Evolutionary conservation across 1,139 yeast species (phyloP).

Genomic region (Suhomyces terraborum): DNA sequence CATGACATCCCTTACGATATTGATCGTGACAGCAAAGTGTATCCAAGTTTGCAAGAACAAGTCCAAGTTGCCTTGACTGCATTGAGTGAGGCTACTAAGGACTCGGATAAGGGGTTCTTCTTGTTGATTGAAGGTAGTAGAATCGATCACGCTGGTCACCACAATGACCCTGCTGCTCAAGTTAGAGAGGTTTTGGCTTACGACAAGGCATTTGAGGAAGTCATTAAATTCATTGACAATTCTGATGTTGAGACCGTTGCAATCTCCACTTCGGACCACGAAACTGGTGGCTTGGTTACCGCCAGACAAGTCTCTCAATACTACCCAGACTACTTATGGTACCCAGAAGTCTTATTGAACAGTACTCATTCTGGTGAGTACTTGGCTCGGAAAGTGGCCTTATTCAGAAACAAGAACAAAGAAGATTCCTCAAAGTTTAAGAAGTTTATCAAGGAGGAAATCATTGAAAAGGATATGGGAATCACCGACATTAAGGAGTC

Average conservation of each 20-base stretch:
- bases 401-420: conserved; percentile 9
- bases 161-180: conserved; percentile 34
- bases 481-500: conserved; percentile 19
- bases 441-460: conserved; percentile 18
- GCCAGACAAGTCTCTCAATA: conserved; percentile 67
- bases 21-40: conserved; percentile 25
- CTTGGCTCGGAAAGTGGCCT: conserved; percentile 22
- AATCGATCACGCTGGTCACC: conserved; percentile 35
- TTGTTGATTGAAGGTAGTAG: conserved; percentile 31
- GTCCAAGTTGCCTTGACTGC: conserved; percentile 29
- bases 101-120: conserved; percentile 30
- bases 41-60: conserved; percentile 30
- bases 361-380: conserved; percentile 30
- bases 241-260: conserved; percentile 28
- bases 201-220: conserved; percentile 29
- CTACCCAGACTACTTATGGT: conserved; percentile 32
- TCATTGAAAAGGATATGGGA: conserved; percentile 26
- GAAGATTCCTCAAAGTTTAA: conserved; percentile 10
- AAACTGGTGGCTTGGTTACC: conserved; percentile 41
- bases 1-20: conserved; percentile 31
- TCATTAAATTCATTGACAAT: conserved; percentile 25
- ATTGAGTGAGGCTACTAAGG: conserved; percentile 25
- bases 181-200: conserved; percentile 49
- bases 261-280: conserved; percentile 33
- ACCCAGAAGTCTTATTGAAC: conserved; percentile 27